Percentiles rank a stretch among this genome's conserved stretches.
These are phyloP conservation scores for Pelargonium australe DNA, from an alignment of 441 rosid species.

Conservation along the genomic window DNA sequence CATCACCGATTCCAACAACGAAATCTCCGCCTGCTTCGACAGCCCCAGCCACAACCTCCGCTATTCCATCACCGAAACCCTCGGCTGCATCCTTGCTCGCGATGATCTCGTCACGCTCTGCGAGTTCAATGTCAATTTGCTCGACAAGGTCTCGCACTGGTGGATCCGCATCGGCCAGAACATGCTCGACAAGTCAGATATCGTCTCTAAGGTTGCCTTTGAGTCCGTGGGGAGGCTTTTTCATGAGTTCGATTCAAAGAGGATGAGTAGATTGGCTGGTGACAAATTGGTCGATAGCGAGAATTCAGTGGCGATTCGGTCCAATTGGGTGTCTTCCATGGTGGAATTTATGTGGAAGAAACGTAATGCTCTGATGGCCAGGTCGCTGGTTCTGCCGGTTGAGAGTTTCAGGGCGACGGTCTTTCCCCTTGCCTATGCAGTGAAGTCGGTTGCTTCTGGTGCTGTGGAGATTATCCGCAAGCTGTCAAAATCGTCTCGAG, in stretches of 20 bases:
- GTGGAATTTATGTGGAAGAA: conserved; percentile 82
- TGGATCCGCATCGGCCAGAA: conserved; percentile 80
- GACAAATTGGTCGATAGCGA: conserved; percentile 95
- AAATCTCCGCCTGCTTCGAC: conserved; percentile 78
- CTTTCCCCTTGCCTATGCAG: conserved; percentile 76
- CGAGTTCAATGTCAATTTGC: conserved; percentile 71
- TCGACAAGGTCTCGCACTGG: conserved; percentile 85
- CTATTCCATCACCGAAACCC: conserved; percentile 81
- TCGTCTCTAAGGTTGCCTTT: conserved; percentile 82
- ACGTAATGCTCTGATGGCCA: conserved; percentile 68
- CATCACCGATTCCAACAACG: conserved; percentile 61
- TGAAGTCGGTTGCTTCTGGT: conserved; percentile 88
- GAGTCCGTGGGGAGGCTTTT: conserved; percentile 90
- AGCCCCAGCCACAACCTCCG: conserved; percentile 67
- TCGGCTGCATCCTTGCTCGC: conserved; percentile 85
- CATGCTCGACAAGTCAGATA: conserved; percentile 80
- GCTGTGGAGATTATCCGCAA: conserved; percentile 65
- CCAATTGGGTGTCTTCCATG: conserved; percentile 87
- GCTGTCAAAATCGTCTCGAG: conserved; percentile 55
- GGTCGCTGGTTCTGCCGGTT: conserved; percentile 79
- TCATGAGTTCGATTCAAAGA: conserved; percentile 84
- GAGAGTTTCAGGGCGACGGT: conserved; percentile 87
- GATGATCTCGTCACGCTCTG: conserved; percentile 87
- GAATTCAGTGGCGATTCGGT: conserved; percentile 82
- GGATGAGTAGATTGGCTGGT: conserved; percentile 91